phyloP scores from a whole-genome alignment of 2,329 filamentous ascomycete genomes.

The Aspergillus clavatus region DNA sequence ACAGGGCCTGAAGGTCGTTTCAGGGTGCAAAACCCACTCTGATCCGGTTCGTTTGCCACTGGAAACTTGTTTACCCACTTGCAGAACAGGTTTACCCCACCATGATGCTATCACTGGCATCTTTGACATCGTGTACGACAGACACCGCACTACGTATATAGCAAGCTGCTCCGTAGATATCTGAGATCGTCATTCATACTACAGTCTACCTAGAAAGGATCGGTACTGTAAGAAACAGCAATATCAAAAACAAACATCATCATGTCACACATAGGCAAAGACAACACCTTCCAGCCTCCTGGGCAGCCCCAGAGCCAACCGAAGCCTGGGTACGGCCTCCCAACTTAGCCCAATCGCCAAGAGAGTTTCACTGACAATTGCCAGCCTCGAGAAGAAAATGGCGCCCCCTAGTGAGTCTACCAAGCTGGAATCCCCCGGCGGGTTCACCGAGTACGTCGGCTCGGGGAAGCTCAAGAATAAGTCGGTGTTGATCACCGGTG shows the following conservation, averaged over 20 bases:
- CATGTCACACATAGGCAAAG: not conserved
- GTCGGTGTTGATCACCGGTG: conserved; percentile 53
- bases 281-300: not conserved
- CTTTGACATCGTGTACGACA: too few relatives aligned
- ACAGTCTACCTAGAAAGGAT: too few relatives aligned
- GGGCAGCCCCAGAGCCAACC: not conserved
- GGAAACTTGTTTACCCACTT: too few relatives aligned
- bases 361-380: not conserved
- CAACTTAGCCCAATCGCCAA: too few relatives aligned
- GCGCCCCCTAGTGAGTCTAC: conserved; percentile 31
- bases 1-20: too few relatives aligned
- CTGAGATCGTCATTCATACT: too few relatives aligned
- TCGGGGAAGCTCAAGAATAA: conserved; percentile 48
- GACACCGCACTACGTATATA: too few relatives aligned
- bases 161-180: too few relatives aligned
- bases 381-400: conserved; percentile 12
- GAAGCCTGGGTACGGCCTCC: not conserved
- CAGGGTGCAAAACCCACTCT: too few relatives aligned
- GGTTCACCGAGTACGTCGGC: conserved; percentile 38
- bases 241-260: not conserved
- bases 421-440: conserved; percentile 25
- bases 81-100: too few relatives aligned
- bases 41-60: too few relatives aligned
- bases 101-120: too few relatives aligned
- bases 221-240: not conserved